Conservation (phyloP, 2,329 filamentous ascomycete species). For the Ceratocystis destructans region DNA sequence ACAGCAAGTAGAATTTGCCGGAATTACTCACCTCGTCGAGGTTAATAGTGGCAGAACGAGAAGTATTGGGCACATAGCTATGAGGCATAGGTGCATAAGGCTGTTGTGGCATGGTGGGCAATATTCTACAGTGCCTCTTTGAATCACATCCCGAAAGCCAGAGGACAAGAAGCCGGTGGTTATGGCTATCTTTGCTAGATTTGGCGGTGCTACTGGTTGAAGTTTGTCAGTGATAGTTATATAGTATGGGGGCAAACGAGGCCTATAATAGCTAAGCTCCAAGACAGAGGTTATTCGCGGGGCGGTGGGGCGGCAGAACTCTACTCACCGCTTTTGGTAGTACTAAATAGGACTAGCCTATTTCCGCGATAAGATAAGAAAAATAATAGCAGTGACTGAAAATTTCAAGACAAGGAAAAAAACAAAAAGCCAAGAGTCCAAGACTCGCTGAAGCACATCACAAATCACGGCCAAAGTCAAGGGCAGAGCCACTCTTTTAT, state of each 20-base stretch:
- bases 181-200: too few relatives aligned
- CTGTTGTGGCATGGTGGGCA: conserved; percentile 38
- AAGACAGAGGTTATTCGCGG: not conserved
- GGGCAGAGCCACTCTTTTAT: conserved; percentile 1
- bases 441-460: not conserved
- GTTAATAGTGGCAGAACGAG: conserved; percentile 77
- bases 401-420: conserved; percentile 16
- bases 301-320: conserved; percentile 13
- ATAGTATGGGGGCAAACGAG: too few relatives aligned
- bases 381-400: conserved; percentile 15
- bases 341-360: conserved; percentile 8
- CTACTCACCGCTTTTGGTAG: conserved; percentile 11
- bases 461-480: not conserved
- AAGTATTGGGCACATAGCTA: conserved; percentile 77
- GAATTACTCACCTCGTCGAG: conserved; percentile 59
- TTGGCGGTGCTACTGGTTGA: too few relatives aligned
- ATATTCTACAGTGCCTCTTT: not conserved
- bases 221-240: too few relatives aligned
- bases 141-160: conserved; percentile 12
- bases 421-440: not conserved
- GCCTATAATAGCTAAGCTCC: not conserved
- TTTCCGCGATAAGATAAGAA: conserved; percentile 19
- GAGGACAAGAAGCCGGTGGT: not conserved
- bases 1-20: conserved; percentile 3
- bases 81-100: conserved; percentile 82